Conservation (phyloP, 2,329 filamentous ascomycete genomes). For the Xylariaceae sp. region DNA sequence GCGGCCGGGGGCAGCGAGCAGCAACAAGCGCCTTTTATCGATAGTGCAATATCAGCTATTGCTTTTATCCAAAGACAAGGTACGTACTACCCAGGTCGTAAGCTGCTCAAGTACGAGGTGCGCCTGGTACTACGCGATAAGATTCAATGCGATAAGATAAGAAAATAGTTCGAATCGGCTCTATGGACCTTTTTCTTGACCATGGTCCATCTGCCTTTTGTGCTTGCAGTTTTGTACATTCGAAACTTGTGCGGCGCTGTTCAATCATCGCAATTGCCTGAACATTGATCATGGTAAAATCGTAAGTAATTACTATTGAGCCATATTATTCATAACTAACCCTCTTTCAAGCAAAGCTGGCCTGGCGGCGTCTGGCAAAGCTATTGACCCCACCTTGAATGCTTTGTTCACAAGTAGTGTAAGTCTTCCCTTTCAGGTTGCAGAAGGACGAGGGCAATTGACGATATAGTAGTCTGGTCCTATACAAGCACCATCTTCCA, state of each 20-base stretch:
- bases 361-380: constrained; percentile 44
- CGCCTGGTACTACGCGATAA: too few relatives aligned
- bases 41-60: constrained; percentile 10
- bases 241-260: too few relatives aligned
- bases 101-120: too few relatives aligned
- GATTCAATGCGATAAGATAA: constrained; percentile 14
- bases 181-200: not conserved
- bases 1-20: constrained; percentile 13
- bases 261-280: not conserved
- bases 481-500: constrained; percentile 40
- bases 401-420: constrained; percentile 71
- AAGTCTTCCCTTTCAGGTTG: constrained; percentile 33
- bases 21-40: constrained; percentile 20
- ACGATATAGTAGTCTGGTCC: constrained; percentile 43
- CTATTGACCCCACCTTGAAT: constrained; percentile 64
- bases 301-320: constrained; percentile 21
- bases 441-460: constrained; percentile 1
- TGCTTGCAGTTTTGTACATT: too few relatives aligned
- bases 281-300: constrained; percentile 25
- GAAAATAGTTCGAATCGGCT: not conserved
- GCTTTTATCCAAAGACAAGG: too few relatives aligned
- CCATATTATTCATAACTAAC: too few relatives aligned
- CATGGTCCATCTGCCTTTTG: too few relatives aligned
- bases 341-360: constrained; percentile 30
- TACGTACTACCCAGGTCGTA: too few relatives aligned